A percentile compares a stretch with the other conserved stretches of the same genome.
These are phyloP conservation scores for Microbotryum violaceum DNA, from an alignment of 1,284 basidiomycete genomes.

Conservation along the genomic window DNA sequence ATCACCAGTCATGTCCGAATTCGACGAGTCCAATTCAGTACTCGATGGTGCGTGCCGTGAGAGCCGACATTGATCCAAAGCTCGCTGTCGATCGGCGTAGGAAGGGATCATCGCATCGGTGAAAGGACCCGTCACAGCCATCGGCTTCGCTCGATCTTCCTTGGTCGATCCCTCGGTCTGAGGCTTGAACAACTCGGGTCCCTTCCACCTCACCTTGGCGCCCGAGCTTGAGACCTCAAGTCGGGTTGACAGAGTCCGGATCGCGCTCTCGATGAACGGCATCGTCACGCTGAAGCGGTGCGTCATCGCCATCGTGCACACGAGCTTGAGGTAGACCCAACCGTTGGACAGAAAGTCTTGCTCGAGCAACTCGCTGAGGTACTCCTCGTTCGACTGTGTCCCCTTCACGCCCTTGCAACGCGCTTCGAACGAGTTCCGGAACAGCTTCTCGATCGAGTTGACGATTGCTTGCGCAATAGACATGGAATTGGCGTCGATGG, in stretches of 20 bases:
- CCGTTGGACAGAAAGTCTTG: conserved; percentile 25
- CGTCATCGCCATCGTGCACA: conserved; percentile 23
- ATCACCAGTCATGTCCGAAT: neutral
- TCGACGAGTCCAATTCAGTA: neutral
- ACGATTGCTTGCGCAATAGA: conserved; percentile 5
- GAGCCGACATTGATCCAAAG: neutral
- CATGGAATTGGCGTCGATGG: too few relatives aligned
- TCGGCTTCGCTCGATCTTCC: neutral
- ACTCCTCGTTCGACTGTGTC: conserved; percentile 20
- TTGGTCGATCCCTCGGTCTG: neutral
- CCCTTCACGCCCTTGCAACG: neutral
- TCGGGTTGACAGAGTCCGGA: conserved; percentile 16
- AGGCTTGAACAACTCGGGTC: neutral
- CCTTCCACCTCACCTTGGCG: conserved; percentile 22
- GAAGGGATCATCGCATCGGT: neutral
- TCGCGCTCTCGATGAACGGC: conserved; percentile 21
- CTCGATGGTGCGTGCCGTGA: neutral
- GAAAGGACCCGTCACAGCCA: neutral
- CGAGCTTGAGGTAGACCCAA: conserved; percentile 31
- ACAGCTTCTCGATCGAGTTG: conserved; percentile 19
- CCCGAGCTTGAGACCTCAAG: conserved; percentile 25
- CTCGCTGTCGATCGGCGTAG: neutral
- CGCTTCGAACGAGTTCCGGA: conserved; percentile 12
- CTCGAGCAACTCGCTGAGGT: conserved; percentile 26
- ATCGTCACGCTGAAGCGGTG: conserved; percentile 25